phyloP scores from a whole-genome alignment of 306 rosid species.

The Glycine tomentella region DNA sequence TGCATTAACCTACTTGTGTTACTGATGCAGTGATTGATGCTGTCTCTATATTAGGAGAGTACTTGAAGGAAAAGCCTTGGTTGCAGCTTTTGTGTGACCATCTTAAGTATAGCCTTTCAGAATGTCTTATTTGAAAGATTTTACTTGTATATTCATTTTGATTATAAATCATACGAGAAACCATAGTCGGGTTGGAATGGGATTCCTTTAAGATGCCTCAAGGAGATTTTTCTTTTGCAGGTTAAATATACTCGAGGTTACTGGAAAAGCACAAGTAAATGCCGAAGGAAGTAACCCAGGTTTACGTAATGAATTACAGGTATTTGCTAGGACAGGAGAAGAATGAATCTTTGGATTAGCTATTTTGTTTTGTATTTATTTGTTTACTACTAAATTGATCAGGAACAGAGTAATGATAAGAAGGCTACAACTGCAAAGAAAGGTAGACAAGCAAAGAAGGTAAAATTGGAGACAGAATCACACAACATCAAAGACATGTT shows the following conservation, averaged over 20 bases:
- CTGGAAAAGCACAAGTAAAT: conserved; percentile 59
- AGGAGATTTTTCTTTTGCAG: conserved; percentile 56
- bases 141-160: conserved; percentile 25
- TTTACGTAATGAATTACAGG: conserved; percentile 57
- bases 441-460: conserved; percentile 75
- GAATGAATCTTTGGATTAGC: conserved; percentile 23
- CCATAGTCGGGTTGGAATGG: conserved; percentile 24
- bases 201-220: conserved; percentile 31
- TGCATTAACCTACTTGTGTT: conserved; percentile 44
- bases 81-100: conserved; percentile 73
- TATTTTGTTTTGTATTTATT: conserved; percentile 37
- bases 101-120: conserved; percentile 65
- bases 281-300: conserved; percentile 49
- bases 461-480: conserved; percentile 77
- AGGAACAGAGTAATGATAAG: conserved; percentile 60
- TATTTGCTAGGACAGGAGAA: conserved; percentile 39
- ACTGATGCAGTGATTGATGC: conserved; percentile 84
- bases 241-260: conserved; percentile 71
- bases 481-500: conserved; percentile 86
- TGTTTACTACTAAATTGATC: conserved; percentile 32
- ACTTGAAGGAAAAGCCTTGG: conserved; percentile 88
- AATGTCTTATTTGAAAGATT: conserved; percentile 33
- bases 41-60: conserved; percentile 87
- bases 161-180: conserved; percentile 19
- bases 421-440: conserved; percentile 58